These are phyloP conservation scores for Calonectria pauciramosa DNA, from an alignment of 2,329 filamentous ascomycete genomes.

Conservation along the genomic window DNA sequence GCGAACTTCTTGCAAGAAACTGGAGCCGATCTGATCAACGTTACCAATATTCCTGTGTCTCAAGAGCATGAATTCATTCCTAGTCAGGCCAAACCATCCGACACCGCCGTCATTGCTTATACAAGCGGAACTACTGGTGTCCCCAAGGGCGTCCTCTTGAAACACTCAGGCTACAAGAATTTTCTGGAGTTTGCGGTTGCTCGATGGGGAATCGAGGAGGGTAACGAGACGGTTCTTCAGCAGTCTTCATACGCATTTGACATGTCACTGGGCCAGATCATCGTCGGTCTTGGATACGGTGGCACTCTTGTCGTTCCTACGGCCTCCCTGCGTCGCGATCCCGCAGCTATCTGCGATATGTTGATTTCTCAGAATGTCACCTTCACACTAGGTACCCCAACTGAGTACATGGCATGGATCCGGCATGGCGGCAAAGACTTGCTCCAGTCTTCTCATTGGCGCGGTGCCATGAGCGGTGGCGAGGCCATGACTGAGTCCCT, in stretches of 20 bases:
- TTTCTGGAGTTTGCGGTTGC: slow-evolving; percentile 40
- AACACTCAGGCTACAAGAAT: slow-evolving; percentile 47
- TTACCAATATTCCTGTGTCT: neutral
- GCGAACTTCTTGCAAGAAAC: neutral
- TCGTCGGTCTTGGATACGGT: slow-evolving; percentile 3
- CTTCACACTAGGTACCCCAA: slow-evolving; percentile 21
- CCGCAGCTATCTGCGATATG: slow-evolving; percentile 8
- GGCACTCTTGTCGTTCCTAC: slow-evolving; percentile 22
- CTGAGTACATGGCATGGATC: slow-evolving; percentile 25
- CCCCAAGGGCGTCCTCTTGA: slow-evolving; percentile 58
- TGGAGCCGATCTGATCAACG: neutral
- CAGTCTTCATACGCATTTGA: slow-evolving; percentile 20
- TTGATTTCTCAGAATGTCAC: slow-evolving; percentile 22
- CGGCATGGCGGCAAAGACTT: slow-evolving; percentile 8
- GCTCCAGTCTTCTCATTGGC: neutral
- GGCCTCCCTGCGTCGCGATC: slow-evolving; percentile 4
- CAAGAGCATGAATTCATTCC: neutral
- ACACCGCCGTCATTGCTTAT: slow-evolving; percentile 43
- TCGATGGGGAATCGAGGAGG: slow-evolving; percentile 30
- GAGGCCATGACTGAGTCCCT: slow-evolving; percentile 29
- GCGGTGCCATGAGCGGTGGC: slow-evolving; percentile 32
- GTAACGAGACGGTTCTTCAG: slow-evolving; percentile 48
- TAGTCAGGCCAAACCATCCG: neutral
- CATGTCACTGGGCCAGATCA: slow-evolving; percentile 27
- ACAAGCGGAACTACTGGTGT: slow-evolving; percentile 49